Conservation (phyloP, 2,329 filamentous ascomycete genomes). For the Pezicula rhizophila region DNA sequence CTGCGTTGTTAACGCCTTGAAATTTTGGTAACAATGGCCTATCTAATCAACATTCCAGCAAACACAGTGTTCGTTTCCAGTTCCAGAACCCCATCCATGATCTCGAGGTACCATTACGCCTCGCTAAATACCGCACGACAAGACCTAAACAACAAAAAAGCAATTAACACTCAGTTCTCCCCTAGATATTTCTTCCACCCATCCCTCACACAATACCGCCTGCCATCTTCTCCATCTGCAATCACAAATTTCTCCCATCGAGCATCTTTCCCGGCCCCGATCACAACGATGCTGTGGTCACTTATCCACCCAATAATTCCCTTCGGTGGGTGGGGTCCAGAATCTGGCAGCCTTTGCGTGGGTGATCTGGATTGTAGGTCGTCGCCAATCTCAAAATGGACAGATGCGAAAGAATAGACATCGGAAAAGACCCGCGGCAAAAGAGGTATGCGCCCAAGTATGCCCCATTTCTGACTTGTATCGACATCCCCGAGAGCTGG, state of each 20-base stretch:
- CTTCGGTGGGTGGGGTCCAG: slow-evolving; percentile 56
- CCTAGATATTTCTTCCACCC: slow-evolving; percentile 78
- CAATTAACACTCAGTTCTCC: slow-evolving; percentile 17
- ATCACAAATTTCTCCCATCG: slow-evolving; percentile 85
- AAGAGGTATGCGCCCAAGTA: slow-evolving; percentile 75
- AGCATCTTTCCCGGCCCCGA: slow-evolving; percentile 74
- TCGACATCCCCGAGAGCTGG: slow-evolving; percentile 36
- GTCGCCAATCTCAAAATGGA: slow-evolving; percentile 77
- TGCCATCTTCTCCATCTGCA: slow-evolving; percentile 61
- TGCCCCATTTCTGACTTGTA: slow-evolving; percentile 72
- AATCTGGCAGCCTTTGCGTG: slow-evolving; percentile 34
- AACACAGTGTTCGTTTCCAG: not conserved
- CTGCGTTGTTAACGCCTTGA: too few species aligned
- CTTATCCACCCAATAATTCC: slow-evolving; percentile 80
- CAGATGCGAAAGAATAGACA: slow-evolving; percentile 76
- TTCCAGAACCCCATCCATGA: not conserved
- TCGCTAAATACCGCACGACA: slow-evolving; percentile 13
- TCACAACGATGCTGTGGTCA: slow-evolving; percentile 66
- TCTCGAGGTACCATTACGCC: slow-evolving; percentile 11
- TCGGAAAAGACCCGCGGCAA: slow-evolving; percentile 87
- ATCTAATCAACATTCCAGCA: not conserved
- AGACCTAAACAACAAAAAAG: not conserved
- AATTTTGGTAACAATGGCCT: not conserved
- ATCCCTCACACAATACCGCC: slow-evolving; percentile 59
- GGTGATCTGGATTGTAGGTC: slow-evolving; percentile 62